A percentile compares a stretch with the other conserved stretches of the same genome.
Conservation (phyloP, 768 basidiomycete genomes). For the Xerocomellus dryophilus region DNA sequence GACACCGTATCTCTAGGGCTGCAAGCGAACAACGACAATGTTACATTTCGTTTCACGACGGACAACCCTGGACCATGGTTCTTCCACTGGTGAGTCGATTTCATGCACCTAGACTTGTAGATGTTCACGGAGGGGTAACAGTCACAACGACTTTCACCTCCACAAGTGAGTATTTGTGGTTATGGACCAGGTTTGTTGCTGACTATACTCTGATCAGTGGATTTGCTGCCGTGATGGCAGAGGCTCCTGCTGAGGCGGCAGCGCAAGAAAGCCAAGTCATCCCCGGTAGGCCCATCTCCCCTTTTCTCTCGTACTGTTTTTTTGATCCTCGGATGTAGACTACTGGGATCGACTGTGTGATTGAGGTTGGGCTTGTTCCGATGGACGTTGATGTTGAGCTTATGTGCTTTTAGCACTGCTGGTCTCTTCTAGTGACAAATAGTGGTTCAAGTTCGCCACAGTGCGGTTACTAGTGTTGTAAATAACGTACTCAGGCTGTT, state of each 20-base stretch:
- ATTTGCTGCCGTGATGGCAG: slow-evolving; percentile 22
- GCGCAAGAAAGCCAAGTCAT: slow-evolving; percentile 6
- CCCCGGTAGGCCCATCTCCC: slow-evolving; percentile 6
- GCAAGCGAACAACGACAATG: slow-evolving; percentile 32
- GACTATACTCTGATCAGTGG: slow-evolving; percentile 4
- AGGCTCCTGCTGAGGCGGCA: slow-evolving; percentile 4
- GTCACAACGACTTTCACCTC: slow-evolving; percentile 24
- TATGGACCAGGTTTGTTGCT: background rate
- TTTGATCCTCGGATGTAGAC: background rate
- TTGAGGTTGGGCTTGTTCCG: background rate
- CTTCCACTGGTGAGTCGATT: slow-evolving; percentile 18
- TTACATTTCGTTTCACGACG: slow-evolving; percentile 58
- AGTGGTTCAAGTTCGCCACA: no score
- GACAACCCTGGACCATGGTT: slow-evolving; percentile 48
- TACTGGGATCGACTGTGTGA: slow-evolving; percentile 8
- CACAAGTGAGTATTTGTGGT: slow-evolving; percentile 6
- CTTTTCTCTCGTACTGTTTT: background rate
- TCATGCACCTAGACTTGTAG: no score
- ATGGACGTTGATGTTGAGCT: background rate
- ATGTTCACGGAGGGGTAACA: background rate
- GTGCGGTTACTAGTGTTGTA: no score
- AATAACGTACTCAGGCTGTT: no score
- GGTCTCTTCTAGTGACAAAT: no score
- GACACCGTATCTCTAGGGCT: slow-evolving; percentile 41
- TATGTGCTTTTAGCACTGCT: no score